phyloP scores from a whole-genome alignment of 2,329 filamentous ascomycete species.

The Penicillium italicum region DNA sequence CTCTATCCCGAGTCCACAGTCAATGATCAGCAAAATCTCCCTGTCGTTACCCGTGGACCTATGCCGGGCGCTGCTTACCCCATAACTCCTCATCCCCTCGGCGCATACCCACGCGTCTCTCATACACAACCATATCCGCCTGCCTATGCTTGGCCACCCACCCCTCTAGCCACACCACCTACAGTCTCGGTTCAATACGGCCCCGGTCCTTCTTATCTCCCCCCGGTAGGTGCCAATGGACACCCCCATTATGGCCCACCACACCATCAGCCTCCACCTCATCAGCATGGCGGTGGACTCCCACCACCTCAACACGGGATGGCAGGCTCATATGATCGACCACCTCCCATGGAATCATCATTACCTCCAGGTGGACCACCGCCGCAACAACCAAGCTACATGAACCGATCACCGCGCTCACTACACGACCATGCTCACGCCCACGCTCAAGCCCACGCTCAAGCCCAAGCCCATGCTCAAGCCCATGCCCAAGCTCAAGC shows the following conservation, averaged over 20 bases:
- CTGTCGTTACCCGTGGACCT: constrained; percentile 73
- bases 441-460: constrained; percentile 23
- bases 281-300: constrained; percentile 22
- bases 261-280: constrained; percentile 23
- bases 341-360: constrained; percentile 32
- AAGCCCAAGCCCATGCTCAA: constrained; percentile 14
- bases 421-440: constrained; percentile 23
- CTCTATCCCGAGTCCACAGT: constrained; percentile 97
- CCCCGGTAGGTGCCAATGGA: constrained; percentile 32
- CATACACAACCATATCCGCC: constrained; percentile 42
- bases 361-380: constrained; percentile 26
- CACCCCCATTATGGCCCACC: constrained; percentile 35
- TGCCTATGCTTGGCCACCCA: constrained; percentile 45
- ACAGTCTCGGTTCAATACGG: constrained; percentile 37
- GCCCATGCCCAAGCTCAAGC: constrained; percentile 7
- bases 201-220: constrained; percentile 32
- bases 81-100: constrained; percentile 50
- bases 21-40: constrained; percentile 75
- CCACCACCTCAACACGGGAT: constrained; percentile 28
- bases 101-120: constrained; percentile 51
- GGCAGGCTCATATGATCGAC: constrained; percentile 34
- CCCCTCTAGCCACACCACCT: constrained; percentile 45
- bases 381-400: constrained; percentile 20
- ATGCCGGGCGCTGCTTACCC: constrained; percentile 57
- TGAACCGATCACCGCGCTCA: constrained; percentile 28